Evolutionary conservation across 345 rosid genomes (phyloP).

Genomic region (Zanthoxylum bungeanum): DNA sequence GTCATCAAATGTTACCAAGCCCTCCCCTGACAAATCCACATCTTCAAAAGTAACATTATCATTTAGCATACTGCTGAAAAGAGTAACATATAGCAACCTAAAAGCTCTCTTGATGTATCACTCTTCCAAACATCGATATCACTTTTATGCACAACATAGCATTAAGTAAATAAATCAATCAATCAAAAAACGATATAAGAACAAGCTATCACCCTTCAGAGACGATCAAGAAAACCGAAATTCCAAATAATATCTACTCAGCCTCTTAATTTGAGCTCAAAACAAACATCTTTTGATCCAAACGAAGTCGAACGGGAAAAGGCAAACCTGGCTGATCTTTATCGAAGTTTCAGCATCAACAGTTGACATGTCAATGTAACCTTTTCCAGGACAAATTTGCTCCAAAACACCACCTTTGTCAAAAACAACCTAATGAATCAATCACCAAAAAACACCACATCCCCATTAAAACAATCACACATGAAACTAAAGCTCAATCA

Average conservation of each 20-base stretch:
- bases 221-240: background rate
- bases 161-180: background rate
- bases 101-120: background rate
- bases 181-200: too few species aligned
- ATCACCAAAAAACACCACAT: background rate
- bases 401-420: constrained; percentile 81
- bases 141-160: background rate
- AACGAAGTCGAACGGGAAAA: background rate
- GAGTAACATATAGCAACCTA: background rate
- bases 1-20: background rate
- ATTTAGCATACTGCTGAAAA: background rate
- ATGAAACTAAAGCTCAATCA: background rate
- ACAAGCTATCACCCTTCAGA: background rate
- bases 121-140: too few species aligned
- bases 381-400: constrained; percentile 61
- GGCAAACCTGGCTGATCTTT: constrained; percentile 64
- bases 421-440: constrained; percentile 76
- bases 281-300: background rate
- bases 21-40: background rate
- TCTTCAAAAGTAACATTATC: background rate
- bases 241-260: background rate
- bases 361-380: constrained; percentile 93
- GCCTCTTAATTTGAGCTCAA: background rate
- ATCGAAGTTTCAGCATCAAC: constrained; percentile 84
- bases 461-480: background rate